Percentiles rank a stretch among this genome's conserved stretches.
These are phyloP conservation scores for Ustilago curta DNA, from an alignment of 1,284 basidiomycete species.

Conservation along the genomic window DNA sequence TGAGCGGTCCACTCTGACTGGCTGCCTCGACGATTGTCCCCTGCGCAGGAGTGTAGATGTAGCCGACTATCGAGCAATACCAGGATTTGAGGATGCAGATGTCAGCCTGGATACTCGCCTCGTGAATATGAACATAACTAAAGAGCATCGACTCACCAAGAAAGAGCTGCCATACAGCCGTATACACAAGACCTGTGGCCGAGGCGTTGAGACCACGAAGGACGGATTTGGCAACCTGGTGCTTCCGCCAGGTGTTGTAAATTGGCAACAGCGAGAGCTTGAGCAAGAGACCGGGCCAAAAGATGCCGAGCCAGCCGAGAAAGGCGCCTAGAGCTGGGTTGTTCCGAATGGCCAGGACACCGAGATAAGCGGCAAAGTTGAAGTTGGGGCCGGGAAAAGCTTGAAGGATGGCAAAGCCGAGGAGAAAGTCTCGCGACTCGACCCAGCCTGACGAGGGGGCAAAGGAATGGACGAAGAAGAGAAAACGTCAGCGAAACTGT, in stretches of 20 bases:
- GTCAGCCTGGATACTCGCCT: not conserved
- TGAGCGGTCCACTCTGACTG: slow-evolving; percentile 69
- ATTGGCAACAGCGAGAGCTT: slow-evolving; percentile 73
- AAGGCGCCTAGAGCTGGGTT: slow-evolving; percentile 72
- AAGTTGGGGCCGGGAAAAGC: slow-evolving; percentile 74
- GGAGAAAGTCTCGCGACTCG: slow-evolving; percentile 74
- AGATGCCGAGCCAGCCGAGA: slow-evolving; percentile 70
- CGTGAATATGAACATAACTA: not conserved
- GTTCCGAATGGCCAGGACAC: slow-evolving; percentile 71
- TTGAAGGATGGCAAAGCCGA: slow-evolving; percentile 74
- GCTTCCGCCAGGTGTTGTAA: slow-evolving; percentile 72
- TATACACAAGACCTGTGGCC: slow-evolving; percentile 74
- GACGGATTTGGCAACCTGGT: slow-evolving; percentile 70
- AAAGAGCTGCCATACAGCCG: slow-evolving; percentile 74
- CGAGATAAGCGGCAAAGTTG: slow-evolving; percentile 75
- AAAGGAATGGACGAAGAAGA: no score
- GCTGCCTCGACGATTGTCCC: slow-evolving; percentile 35
- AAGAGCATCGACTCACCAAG: slow-evolving; percentile 25
- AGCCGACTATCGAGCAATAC: slow-evolving; percentile 45
- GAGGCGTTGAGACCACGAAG: slow-evolving; percentile 75
- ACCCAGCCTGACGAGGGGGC: slow-evolving; percentile 65
- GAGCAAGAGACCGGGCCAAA: slow-evolving; percentile 72
- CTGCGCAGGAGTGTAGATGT: slow-evolving; percentile 66
- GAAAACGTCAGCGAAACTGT: no score
- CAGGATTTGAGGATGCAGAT: not conserved